Conservation (phyloP, 2,329 filamentous ascomycete species). For the Pseudocercospora vitis region DNA sequence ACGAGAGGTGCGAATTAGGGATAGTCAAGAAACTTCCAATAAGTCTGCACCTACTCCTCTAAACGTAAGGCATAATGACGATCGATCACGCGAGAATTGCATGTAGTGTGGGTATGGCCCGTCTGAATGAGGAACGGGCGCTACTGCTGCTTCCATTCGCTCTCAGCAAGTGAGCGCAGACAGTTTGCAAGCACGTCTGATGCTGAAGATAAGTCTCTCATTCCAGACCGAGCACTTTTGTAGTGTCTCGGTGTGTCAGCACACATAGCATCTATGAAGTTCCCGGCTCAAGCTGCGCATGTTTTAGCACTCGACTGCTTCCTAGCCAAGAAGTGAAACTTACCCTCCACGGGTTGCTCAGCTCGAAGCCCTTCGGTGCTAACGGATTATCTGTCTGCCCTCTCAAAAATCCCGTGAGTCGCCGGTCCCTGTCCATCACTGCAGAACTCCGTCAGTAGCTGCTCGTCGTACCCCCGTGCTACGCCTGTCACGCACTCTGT, state of each 20-base stretch:
- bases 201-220: neutral
- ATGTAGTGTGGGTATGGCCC: no score
- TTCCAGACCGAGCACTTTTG: neutral
- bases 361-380: slow-evolving; percentile 63
- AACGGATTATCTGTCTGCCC: slow-evolving; percentile 61
- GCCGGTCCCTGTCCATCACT: slow-evolving; percentile 68
- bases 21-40: no score
- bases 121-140: no score
- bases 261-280: slow-evolving; percentile 6
- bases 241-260: neutral
- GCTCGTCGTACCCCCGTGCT: neutral
- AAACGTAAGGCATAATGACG: no score
- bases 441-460: slow-evolving; percentile 16
- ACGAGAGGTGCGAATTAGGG: no score
- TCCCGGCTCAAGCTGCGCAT: slow-evolving; percentile 16
- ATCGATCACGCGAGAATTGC: no score
- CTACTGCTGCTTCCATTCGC: no score
- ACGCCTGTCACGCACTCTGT: slow-evolving; percentile 46
- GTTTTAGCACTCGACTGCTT: slow-evolving; percentile 6
- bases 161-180: no score
- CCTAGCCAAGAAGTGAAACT: slow-evolving; percentile 27
- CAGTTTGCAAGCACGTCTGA: no score
- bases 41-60: no score
- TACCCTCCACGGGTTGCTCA: slow-evolving; percentile 69
- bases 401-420: slow-evolving; percentile 61